Percentiles rank a stretch among this genome's conserved stretches.
These are phyloP conservation scores for Berkeleyomyces rouxiae DNA, from an alignment of 2,329 filamentous ascomycete species.

Conservation along the genomic window DNA sequence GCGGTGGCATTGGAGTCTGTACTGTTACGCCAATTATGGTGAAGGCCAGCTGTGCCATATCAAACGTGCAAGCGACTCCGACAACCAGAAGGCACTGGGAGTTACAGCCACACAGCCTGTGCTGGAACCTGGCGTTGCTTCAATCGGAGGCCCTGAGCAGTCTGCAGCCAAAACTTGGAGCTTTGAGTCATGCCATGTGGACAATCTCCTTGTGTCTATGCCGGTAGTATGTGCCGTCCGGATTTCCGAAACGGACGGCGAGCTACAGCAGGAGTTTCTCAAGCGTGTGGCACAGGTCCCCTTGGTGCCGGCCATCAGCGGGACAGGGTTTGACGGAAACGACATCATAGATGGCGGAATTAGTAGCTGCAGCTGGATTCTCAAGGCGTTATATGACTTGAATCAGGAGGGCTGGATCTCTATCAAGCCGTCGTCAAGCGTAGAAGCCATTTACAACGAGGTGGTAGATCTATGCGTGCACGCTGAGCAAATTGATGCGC, in stretches of 20 bases:
- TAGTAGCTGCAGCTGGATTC: slow-evolving; percentile 11
- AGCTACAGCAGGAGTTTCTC: slow-evolving; percentile 1
- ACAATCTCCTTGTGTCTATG: slow-evolving; percentile 2
- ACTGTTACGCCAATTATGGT: slow-evolving; percentile 3
- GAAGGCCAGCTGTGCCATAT: slow-evolving; percentile 8
- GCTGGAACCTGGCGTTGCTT: neutral
- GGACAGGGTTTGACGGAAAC: slow-evolving; percentile 5
- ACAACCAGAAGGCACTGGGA: neutral
- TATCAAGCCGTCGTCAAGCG: slow-evolving; percentile 1
- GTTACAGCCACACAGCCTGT: neutral
- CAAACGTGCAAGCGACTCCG: neutral
- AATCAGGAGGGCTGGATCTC: slow-evolving; percentile 12
- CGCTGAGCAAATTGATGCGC: slow-evolving; percentile 8
- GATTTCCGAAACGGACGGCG: slow-evolving; percentile 7
- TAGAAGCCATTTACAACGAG: slow-evolving; percentile 10
- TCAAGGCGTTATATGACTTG: slow-evolving; percentile 7
- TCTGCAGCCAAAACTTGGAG: neutral
- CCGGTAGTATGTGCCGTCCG: slow-evolving; percentile 11
- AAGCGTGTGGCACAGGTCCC: slow-evolving; percentile 4
- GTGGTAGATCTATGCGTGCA: slow-evolving; percentile 2
- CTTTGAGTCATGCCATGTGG: slow-evolving; percentile 3
- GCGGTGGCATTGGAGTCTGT: slow-evolving; percentile 12
- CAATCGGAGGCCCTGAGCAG: neutral
- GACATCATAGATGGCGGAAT: slow-evolving; percentile 7
- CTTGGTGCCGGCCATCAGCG: neutral